Evolutionary conservation across 345 rosid genomes (phyloP), one percentile per base, ranked within the genome.

Genomic region (Aethionema arabicum): DNA sequence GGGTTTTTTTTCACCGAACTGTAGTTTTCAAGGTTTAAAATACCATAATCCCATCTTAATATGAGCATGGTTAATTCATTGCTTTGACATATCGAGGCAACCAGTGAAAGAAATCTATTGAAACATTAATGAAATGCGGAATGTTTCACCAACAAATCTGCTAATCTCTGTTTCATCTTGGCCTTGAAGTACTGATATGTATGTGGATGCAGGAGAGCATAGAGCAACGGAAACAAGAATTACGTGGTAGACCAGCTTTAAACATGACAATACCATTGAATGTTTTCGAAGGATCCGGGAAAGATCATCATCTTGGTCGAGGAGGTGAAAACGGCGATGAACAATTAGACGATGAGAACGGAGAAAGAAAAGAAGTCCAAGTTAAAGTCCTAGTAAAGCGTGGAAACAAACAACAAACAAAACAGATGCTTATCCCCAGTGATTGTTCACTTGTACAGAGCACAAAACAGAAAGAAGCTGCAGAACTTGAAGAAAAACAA

Each of bases 401-500:
- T 62, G 97, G 96, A 56, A 88, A 83, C 77, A 95, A 95, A 79
- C 97, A 95, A 70, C 99, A 95, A 58, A 88, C 92, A 5, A 90
- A 79, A 66, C 96, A 90, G 81, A 87, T 93, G 96, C 78, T 74
- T 49, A 84, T 93, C 69, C 99, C 99, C 4, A 75, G 83, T 61
- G 99, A 90, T 78, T 83, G 85, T 73, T 74, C 87, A 1, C 88
- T 93, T 27, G 80, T 90, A 50, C 95, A 85, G 78, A 83, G 99
- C 86, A 93, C 97, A 14, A 90, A 90, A 75, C 99, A 90, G 92
- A 90, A 85, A 73, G 99, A 85, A 79, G 99, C 95, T 30, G 97
- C 95, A 0, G 99, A 93, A 55, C 66, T 90, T 31, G 99, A 90
- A 81, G 99, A 93, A 81, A 93, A 93, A 77, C 96, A 88, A 72